Percentiles rank a stretch among this genome's conserved stretches.
Conservation (phyloP, 495 filamentous ascomycete genomes). For the Podospora tetraspora region DNA sequence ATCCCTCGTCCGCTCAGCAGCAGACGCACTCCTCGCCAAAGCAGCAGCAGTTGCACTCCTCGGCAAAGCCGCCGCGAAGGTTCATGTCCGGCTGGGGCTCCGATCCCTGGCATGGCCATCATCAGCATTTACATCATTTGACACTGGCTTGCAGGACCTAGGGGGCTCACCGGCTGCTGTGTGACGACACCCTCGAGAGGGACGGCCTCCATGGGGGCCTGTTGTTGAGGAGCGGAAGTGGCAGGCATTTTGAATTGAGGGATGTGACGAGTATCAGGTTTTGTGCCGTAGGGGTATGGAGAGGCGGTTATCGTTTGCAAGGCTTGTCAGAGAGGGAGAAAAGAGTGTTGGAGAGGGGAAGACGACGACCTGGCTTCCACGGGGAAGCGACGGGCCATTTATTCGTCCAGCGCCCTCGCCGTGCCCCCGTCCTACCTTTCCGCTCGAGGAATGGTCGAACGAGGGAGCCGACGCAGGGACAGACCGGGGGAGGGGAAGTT, state of each 20-base stretch:
- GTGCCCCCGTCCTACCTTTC: neutral
- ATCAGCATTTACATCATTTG: neutral
- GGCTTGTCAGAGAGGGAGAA: neutral
- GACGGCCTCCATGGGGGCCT: slow-evolving; percentile 27
- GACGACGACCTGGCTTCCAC: too few relatives aligned
- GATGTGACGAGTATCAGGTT: neutral
- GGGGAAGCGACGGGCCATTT: neutral
- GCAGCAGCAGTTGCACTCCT: slow-evolving; percentile 30
- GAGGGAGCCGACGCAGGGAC: neutral
- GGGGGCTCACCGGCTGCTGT: slow-evolving; percentile 24
- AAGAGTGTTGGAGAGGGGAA: neutral
- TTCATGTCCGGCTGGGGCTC: slow-evolving; percentile 31
- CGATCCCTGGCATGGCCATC: neutral
- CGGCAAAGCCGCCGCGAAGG: slow-evolving; percentile 29
- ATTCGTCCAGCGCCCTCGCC: neutral
- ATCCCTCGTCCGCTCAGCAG: slow-evolving; percentile 15
- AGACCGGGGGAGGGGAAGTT: neutral
- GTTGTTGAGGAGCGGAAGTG: slow-evolving; percentile 22
- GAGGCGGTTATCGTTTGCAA: neutral
- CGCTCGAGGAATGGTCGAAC: neutral
- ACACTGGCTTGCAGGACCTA: too few relatives aligned
- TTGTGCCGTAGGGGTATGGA: neutral
- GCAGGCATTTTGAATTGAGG: slow-evolving; percentile 21
- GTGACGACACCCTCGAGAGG: slow-evolving; percentile 20
- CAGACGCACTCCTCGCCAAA: slow-evolving; percentile 25